A percentile compares a stretch with the other conserved stretches of the same genome.
These are phyloP conservation scores for Alternaria gaisen DNA, from an alignment of 2,329 filamentous ascomycete genomes.

Conservation along the genomic window DNA sequence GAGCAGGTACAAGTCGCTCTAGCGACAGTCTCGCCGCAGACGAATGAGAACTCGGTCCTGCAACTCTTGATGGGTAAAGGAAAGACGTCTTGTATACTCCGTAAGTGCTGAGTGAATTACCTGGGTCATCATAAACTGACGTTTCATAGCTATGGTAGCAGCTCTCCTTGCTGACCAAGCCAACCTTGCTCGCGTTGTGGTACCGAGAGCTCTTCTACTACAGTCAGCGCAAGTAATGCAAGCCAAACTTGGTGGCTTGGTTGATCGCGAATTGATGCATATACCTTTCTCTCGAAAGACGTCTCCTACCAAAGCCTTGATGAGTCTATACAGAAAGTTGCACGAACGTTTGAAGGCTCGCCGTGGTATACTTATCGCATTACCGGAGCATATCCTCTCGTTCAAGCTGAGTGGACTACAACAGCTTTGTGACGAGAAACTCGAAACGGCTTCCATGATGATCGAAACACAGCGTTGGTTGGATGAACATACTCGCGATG, in stretches of 20 bases:
- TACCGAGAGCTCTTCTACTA: slow-evolving; percentile 64
- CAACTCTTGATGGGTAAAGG: slow-evolving; percentile 75
- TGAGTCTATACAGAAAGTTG: slow-evolving; percentile 48
- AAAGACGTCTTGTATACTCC: slow-evolving; percentile 70
- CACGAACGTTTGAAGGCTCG: slow-evolving; percentile 54
- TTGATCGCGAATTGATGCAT: slow-evolving; percentile 63
- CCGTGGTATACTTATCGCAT: slow-evolving; percentile 65
- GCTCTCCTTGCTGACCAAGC: slow-evolving; percentile 51
- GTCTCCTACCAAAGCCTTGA: slow-evolving; percentile 39
- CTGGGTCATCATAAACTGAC: slow-evolving; percentile 12
- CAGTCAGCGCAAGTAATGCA: slow-evolving; percentile 68
- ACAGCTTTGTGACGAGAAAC: slow-evolving; percentile 59
- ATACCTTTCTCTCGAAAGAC: slow-evolving; percentile 67
- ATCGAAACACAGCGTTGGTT: slow-evolving; percentile 63
- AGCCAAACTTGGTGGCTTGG: slow-evolving; percentile 63
- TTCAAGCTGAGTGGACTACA: slow-evolving; percentile 71
- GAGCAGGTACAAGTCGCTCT: slow-evolving; percentile 70
- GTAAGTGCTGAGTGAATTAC: slow-evolving; percentile 19
- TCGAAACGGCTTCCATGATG: slow-evolving; percentile 58
- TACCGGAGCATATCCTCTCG: slow-evolving; percentile 72
- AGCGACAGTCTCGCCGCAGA: slow-evolving; percentile 65
- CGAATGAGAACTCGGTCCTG: slow-evolving; percentile 65
- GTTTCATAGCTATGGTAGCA: slow-evolving; percentile 62
- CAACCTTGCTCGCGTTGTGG: slow-evolving; percentile 62
- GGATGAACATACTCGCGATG: slow-evolving; percentile 61